Evolutionary conservation across 495 filamentous ascomycete species (phyloP), one percentile per base, ranked within the genome.

Genomic region (Letharia columbiana): DNA sequence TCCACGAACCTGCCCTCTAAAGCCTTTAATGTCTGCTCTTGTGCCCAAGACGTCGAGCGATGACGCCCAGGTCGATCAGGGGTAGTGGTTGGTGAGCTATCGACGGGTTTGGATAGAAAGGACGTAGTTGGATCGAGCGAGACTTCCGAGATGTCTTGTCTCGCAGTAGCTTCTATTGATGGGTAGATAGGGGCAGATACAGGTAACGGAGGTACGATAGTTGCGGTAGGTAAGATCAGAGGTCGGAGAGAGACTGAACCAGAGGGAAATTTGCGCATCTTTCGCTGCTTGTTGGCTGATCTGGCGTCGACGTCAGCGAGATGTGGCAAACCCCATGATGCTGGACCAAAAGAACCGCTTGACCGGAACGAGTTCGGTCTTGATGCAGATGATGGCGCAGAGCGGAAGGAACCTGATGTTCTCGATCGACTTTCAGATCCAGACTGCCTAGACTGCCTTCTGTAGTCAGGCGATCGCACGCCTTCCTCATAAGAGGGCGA

Each of bases 221-320:
- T 68, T 31, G 71, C 60, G 39, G 49, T 68, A 31, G 73, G 72
- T 49, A 78, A 64, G 18, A 78, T 74, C 20, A 78, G 65, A 18
- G 77, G 74, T 56, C 77, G 77, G 17, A 77, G 69, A 10, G 73
- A 71, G 15, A 67, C 68, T 13, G 76, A 75, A 2, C 76, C 76
- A 28, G 76, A 71, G 0, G 75, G 71, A 61, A 78, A 78, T 1
- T 72, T 66, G n/a, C 76, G 69, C 77, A 77, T 78, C 23, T 69
- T 69, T 35, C 77, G 73, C 33, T 68, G 67, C 33, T 68, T 69
- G 49, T 56, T 66, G 52, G 56, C 49, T n/a, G 58, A 58, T 47
- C 50, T 62, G 23, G 28, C 70, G 35, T 64, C 60, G n/a, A 18
- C 66, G 28, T 44, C 70, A 59, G 41, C 70, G 62, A 37, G 69